A percentile compares a stretch with the other conserved stretches of the same genome.
phyloP scores from a whole-genome alignment of 371 early-diverging fungal species.

The Globomyces sp. region DNA sequence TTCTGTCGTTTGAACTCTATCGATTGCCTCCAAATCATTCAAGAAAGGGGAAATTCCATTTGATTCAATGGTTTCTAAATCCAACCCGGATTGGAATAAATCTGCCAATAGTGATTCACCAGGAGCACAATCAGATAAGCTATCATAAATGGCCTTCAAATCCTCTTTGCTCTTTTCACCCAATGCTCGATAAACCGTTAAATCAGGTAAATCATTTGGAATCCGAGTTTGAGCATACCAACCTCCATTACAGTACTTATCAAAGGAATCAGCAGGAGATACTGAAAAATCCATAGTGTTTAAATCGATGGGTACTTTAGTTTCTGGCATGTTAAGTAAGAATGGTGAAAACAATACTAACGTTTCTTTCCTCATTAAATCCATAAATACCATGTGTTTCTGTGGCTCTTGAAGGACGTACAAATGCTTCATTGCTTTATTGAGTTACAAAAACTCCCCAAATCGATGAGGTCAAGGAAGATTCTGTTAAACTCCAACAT shows the following conservation, averaged over 20 bases:
- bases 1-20: not conserved
- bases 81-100: not conserved
- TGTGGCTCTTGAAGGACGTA: too few species aligned
- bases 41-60: not conserved
- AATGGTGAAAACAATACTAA: not conserved
- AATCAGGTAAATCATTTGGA: not conserved
- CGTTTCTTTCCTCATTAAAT: too few species aligned
- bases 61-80: not conserved
- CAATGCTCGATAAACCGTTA: not conserved
- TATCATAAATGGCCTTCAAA: not conserved
- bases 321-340: not conserved
- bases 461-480: too few species aligned
- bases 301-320: not conserved
- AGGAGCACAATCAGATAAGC: not conserved
- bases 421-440: too few species aligned
- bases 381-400: too few species aligned
- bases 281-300: slow-evolving; percentile 11
- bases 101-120: not conserved
- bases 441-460: too few species aligned
- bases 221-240: not conserved
- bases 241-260: not conserved
- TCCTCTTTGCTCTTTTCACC: not conserved
- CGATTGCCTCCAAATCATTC: not conserved
- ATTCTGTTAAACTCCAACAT: too few species aligned
- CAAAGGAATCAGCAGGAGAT: slow-evolving; percentile 11